Percentiles rank a stretch among this genome's conserved stretches.
phyloP scores from a whole-genome alignment of 257 asterid species.

The Rehmannia glutinosa region DNA sequence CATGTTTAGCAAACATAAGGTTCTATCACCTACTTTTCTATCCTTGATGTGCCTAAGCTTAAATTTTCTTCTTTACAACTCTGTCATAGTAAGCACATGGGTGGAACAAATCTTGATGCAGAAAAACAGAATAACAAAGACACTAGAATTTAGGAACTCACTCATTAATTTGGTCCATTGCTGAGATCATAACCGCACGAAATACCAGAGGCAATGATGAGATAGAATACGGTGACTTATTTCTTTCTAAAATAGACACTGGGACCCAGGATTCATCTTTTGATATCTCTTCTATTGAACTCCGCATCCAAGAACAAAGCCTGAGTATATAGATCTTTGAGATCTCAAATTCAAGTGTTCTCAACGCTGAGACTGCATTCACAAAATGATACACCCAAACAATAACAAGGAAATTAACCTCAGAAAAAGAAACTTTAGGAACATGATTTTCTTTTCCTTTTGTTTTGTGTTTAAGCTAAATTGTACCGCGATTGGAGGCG shows the following conservation, averaged over 20 bases:
- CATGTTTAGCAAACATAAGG: conserved; percentile 12
- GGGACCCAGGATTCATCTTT: conserved; percentile 89
- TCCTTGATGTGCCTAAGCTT: conserved; percentile 13
- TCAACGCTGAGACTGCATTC: conserved; percentile 67
- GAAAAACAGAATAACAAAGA: background rate
- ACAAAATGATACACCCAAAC: conserved; percentile 20
- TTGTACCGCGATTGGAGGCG: conserved; percentile 84
- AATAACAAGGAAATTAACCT: conserved; percentile 16
- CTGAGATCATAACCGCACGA: conserved; percentile 70
- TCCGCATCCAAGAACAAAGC: conserved; percentile 97
- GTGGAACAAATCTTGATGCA: conserved; percentile 1
- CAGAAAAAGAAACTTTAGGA: background rate
- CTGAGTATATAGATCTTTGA: conserved; percentile 75
- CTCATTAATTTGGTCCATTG: conserved; percentile 84
- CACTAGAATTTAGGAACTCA: conserved; percentile 38
- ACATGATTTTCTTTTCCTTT: background rate
- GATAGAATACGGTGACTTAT: conserved; percentile 86
- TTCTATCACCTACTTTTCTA: background rate
- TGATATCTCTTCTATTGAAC: conserved; percentile 81
- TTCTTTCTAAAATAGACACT: conserved; percentile 88
- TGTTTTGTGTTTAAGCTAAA: conserved; percentile 9
- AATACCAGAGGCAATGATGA: conserved; percentile 87
- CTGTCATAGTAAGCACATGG: background rate
- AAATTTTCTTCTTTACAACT: background rate
- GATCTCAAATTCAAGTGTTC: conserved; percentile 75